Evolutionary conservation across 331 rosid genomes (phyloP), one percentile per base, ranked within the genome.

Genomic region (Cydonia oblonga): DNA sequence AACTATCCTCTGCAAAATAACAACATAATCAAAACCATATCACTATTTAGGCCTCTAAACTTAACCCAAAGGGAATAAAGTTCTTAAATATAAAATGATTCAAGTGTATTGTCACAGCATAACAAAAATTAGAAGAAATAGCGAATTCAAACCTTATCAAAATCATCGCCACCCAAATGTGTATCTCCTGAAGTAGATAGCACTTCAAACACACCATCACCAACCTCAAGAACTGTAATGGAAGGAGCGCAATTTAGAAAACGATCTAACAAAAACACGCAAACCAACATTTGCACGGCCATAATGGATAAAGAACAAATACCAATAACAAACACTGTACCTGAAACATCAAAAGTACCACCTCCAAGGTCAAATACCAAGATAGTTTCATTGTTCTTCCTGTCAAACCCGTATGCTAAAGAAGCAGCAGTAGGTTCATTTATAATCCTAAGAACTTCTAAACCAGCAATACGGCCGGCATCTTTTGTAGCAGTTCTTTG

Each of bases 141-240:
- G 29, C 0, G 15, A 18, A 56, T 49, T 3, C 29, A 1, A 7
- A 78, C 81, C 80, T 80, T 80, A 72, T 80, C 83, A 20, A 80
- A 80, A 70, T 80, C 83, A 75, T 77, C 81, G 40, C 81, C 81
- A 2, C 81, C 81, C 66, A 77, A 68, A 64, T 77, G 81, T 0
- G 81, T 70, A 25, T 77, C 81, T 64, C 81, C 81, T 35, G 81
- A 77, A 16, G 81, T 77, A 60, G 81, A 77, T 32, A 80, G 80
- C 66, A 80, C 83, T 80, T 80, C 83, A 75, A 80, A 80, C 22
- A 80, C 83, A 23, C 83, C 83, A 80, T 80, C 83, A 58, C 83
- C 83, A 22, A 80, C 83, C 70, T 80, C 83, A 61, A 80, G 20
- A 5, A 80, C 83, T 80, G 58, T 26, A 75, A 64, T 7, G 14